Base-by-base conservation (phyloP, 176 grass and related monocot genomes). In the Avena sativa region DNA sequence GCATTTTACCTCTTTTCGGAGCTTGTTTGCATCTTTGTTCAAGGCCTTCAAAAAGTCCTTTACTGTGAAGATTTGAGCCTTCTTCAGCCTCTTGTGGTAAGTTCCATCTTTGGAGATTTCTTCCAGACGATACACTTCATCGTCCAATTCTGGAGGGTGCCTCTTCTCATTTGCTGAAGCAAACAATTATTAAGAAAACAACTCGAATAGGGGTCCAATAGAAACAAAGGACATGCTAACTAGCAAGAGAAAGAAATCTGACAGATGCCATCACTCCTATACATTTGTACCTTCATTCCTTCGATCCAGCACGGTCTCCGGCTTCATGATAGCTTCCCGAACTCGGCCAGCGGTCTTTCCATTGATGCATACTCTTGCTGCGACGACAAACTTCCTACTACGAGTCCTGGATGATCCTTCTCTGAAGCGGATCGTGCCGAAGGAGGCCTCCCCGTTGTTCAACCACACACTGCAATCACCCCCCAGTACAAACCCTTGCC, bases 361-460 rank as follows among this genome's bases (percentile, higher is more conserved):
- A 1, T 8, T 36, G 17, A 40, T 59, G 14, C 59, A 81, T 25
- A 89, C 78, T 40, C 88, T 89, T 81, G 83, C 88, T 21, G 47
- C 83, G 0, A 89, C 0, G 0, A 81, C 30, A 23, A 89, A 74
- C 13, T 38, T 85, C 28, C 78, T 65, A 50, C 9, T 86, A 30
- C 10, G 62, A n/a, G 84, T 85, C 60, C 83, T 81, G 59, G 20
- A 89, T 14, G 88, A 89, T 11, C 83, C 77, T 89, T 89, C 88
- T 16, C 32, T 81, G 78, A 89, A 89, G 1, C 48, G 68, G 57
- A 89, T 34, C 12, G 1, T 23, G 13, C 76, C 13, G 2, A 89
- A 20, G 34, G 78, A 19, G 2, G 9, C 78, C 49, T 75, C 48
- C 40, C 88, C 83, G 0, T 81, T 68, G 17, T 4, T 81, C 47